Evolutionary conservation across 495 filamentous ascomycete genomes (phyloP).

Genomic region (Aspergillus hancockii): DNA sequence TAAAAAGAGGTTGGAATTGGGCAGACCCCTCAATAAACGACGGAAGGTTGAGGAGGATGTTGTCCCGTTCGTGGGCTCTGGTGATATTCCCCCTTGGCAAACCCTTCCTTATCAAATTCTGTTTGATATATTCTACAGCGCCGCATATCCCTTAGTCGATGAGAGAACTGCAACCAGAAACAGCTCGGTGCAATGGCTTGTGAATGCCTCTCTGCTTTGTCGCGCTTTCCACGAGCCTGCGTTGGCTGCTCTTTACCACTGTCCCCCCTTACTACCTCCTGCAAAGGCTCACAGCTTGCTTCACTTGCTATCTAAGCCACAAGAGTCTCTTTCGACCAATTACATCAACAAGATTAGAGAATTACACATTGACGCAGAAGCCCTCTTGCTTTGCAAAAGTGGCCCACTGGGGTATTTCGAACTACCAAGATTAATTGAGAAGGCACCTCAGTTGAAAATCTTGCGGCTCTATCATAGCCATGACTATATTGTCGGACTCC

Average conservation of each 20-base stretch:
- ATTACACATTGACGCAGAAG: conserved; percentile 64
- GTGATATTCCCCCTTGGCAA: conserved; percentile 64
- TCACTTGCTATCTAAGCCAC: conserved; percentile 45
- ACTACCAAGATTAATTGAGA: conserved; percentile 40
- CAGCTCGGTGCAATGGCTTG: conserved; percentile 59
- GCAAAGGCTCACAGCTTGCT: conserved; percentile 50
- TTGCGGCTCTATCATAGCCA: conserved; percentile 43
- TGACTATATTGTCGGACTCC: conserved; percentile 35
- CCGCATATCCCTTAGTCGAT: conserved; percentile 62
- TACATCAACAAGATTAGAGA: conserved; percentile 70
- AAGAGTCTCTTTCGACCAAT: conserved; percentile 43
- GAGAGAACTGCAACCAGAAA: conserved; percentile 34
- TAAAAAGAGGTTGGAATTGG: conserved; percentile 23
- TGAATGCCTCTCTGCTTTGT: conserved; percentile 61
- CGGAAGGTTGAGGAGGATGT: conserved; percentile 25
- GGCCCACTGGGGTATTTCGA: conserved; percentile 51
- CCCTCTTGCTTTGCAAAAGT: conserved; percentile 43
- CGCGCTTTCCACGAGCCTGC: conserved; percentile 71
- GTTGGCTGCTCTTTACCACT: conserved; percentile 69
- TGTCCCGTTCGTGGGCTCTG: conserved; percentile 30
- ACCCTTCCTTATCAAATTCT: conserved; percentile 72
- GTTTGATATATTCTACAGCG: conserved; percentile 65
- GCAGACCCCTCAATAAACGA: conserved; percentile 31
- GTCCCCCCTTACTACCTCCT: conserved; percentile 61
- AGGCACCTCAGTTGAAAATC: conserved; percentile 42